Percentiles rank a stretch among this genome's conserved stretches.
Conservation (phyloP, 441 rosid genomes). For the Bocquillonia castaneifolia region DNA sequence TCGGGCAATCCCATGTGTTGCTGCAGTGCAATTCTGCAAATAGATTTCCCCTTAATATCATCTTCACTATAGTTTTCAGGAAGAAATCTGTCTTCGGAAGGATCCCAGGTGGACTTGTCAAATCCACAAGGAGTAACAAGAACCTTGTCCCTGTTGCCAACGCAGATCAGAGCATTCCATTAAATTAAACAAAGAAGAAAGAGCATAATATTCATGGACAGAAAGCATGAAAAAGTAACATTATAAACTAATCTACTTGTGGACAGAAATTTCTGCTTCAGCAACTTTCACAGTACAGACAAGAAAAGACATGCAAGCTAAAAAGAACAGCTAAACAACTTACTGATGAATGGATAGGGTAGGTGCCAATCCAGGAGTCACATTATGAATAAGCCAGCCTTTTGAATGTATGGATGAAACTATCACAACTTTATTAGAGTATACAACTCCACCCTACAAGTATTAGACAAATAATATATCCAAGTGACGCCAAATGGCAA, state of each 20-base stretch:
- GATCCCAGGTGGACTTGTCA: conserved; percentile 61
- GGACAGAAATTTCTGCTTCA: conserved; percentile 14
- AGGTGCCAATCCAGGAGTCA: conserved; percentile 51
- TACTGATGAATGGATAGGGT: conserved; percentile 57
- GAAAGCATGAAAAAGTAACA: background rate
- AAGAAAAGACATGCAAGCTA: background rate
- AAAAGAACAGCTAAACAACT: conserved; percentile 20
- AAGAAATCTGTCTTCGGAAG: conserved; percentile 55
- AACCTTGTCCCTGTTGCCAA: conserved; percentile 56
- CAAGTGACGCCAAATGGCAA: conserved; percentile 15
- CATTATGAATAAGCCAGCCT: conserved; percentile 38
- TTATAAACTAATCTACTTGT: conserved; percentile 2
- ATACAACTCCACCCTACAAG: conserved; percentile 75
- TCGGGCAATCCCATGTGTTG: conserved; percentile 40
- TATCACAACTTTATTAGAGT: conserved; percentile 66
- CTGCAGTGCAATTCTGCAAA: conserved; percentile 53
- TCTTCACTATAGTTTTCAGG: conserved; percentile 48
- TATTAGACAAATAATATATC: conserved; percentile 8
- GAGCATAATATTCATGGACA: background rate
- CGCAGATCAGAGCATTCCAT: conserved; percentile 1
- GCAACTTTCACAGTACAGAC: conserved; percentile 12
- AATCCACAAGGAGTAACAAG: conserved; percentile 54
- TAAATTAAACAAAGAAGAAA: background rate
- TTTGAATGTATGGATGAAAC: conserved; percentile 54
- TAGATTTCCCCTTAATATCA: conserved; percentile 54